Evolutionary conservation across 78 protist species (phyloP).

Genomic region (Anaeramoeba flamelloides): DNA sequence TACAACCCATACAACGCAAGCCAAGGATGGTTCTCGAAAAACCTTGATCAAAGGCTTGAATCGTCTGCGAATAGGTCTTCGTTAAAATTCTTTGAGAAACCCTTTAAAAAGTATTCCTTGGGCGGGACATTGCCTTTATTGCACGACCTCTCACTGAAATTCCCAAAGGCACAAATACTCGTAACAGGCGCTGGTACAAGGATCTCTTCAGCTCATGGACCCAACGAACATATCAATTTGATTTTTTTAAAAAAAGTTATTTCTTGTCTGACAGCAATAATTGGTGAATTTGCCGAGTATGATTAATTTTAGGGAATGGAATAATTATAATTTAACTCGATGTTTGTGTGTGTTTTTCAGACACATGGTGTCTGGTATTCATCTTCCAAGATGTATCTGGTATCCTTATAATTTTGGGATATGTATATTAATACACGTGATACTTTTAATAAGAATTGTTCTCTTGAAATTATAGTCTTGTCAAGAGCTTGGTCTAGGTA

Average conservation of each 20-base stretch:
- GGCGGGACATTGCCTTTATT: constrained; percentile 70
- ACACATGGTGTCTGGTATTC: too few relatives aligned
- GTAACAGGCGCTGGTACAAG: constrained; percentile 64
- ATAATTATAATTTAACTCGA: too few relatives aligned
- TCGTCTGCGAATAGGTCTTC: constrained; percentile 33
- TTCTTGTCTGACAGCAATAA: constrained; percentile 20
- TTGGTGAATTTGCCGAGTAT: constrained; percentile 37
- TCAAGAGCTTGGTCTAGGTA: too few relatives aligned
- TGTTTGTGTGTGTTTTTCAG: too few relatives aligned
- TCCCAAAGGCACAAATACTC: constrained; percentile 57
- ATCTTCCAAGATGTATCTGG: too few relatives aligned
- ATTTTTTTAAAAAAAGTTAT: constrained; percentile 34
- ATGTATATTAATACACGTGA: too few relatives aligned
- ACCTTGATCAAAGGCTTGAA: constrained; percentile 21
- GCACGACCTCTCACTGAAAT: constrained; percentile 46
- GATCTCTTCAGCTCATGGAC: constrained; percentile 44
- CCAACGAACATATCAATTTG: constrained; percentile 55
- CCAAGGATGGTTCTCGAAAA: constrained; percentile 53
- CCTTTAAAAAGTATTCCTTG: constrained; percentile 32
- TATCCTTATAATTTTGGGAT: too few relatives aligned
- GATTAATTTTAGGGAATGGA: too few relatives aligned
- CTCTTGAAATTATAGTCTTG: too few relatives aligned
- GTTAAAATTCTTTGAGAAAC: constrained; percentile 28
- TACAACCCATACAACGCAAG: constrained; percentile 30
- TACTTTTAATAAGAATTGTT: too few relatives aligned